Conservation (phyloP, 345 rosid genomes). For the Camelina neglecta region DNA sequence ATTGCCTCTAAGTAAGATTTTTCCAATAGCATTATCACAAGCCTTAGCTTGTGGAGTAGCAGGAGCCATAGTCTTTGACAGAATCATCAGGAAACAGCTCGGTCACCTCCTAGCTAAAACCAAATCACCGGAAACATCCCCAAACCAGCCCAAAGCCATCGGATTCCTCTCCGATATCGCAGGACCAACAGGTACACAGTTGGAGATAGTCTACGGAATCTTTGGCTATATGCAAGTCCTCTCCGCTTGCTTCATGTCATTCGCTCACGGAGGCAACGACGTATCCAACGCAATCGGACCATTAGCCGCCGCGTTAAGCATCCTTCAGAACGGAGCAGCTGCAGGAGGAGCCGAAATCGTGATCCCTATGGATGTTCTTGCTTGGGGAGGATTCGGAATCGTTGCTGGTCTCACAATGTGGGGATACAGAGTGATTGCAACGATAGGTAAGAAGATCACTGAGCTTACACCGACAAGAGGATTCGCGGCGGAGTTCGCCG, state of each 20-base stretch:
- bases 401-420: slow-evolving; percentile 87
- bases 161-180: slow-evolving; percentile 90
- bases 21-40: slow-evolving; percentile 65
- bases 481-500: slow-evolving; percentile 95
- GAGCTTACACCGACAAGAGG: slow-evolving; percentile 97
- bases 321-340: slow-evolving; percentile 69
- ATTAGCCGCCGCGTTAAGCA: slow-evolving; percentile 83
- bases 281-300: slow-evolving; percentile 98
- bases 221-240: slow-evolving; percentile 95
- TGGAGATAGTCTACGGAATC: slow-evolving; percentile 87
- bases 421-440: slow-evolving; percentile 96
- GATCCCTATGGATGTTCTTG: slow-evolving; percentile 82
- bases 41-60: slow-evolving; percentile 81
- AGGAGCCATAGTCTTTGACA: slow-evolving; percentile 73
- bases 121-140: slow-evolving; percentile 48
- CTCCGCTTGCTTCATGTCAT: slow-evolving; percentile 99
- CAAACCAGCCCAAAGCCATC: slow-evolving; percentile 49
- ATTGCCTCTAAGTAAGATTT: slow-evolving; percentile 74
- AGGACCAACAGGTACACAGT: slow-evolving; percentile 90
- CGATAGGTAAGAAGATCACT: slow-evolving; percentile 95
- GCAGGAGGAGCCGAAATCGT: slow-evolving; percentile 64
- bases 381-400: slow-evolving; percentile 98
- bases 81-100: slow-evolving; percentile 73
- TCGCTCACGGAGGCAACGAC: slow-evolving; percentile 95
- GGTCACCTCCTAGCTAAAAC: slow-evolving; percentile 81